These are phyloP conservation scores for Nicotiana knightiana DNA, from an alignment of 257 asterid species.

Conservation along the genomic window DNA sequence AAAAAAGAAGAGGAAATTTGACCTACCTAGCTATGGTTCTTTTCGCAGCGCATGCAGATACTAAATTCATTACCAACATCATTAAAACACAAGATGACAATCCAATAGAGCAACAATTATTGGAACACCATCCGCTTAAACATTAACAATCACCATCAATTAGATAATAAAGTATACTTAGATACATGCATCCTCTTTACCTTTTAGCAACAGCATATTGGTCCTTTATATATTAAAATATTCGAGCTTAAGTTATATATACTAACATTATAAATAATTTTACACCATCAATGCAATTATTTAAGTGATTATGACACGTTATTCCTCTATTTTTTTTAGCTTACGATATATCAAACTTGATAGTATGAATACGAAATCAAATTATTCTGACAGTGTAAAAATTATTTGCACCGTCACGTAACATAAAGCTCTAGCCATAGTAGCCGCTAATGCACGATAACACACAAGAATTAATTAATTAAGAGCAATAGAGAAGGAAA, in stretches of 20 bases:
- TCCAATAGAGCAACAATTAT: conserved; percentile 29
- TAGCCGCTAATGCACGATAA: not conserved
- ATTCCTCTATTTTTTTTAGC: not conserved
- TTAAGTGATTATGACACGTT: too few relatives aligned
- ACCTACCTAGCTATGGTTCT: too few relatives aligned
- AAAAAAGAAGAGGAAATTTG: too few relatives aligned
- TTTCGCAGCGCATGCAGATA: too few relatives aligned
- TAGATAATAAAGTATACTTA: not conserved
- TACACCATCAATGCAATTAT: not conserved
- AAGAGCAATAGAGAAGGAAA: conserved; percentile 8
- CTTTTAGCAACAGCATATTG: not conserved
- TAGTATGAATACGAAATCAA: not conserved
- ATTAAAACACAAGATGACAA: conserved; percentile 27
- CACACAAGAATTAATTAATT: not conserved
- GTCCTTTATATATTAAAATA: not conserved
- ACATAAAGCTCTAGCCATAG: not conserved
- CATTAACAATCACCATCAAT: not conserved
- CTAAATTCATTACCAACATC: conserved; percentile 54
- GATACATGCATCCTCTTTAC: conserved; percentile 8
- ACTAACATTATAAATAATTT: not conserved
- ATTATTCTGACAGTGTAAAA: too few relatives aligned
- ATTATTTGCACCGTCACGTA: too few relatives aligned
- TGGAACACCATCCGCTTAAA: conserved; percentile 30
- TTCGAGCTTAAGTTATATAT: not conserved
- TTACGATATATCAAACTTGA: not conserved